Evolutionary conservation across 331 rosid genomes (phyloP), one percentile per base, ranked within the genome.

Genomic region (Acacia concinna): DNA sequence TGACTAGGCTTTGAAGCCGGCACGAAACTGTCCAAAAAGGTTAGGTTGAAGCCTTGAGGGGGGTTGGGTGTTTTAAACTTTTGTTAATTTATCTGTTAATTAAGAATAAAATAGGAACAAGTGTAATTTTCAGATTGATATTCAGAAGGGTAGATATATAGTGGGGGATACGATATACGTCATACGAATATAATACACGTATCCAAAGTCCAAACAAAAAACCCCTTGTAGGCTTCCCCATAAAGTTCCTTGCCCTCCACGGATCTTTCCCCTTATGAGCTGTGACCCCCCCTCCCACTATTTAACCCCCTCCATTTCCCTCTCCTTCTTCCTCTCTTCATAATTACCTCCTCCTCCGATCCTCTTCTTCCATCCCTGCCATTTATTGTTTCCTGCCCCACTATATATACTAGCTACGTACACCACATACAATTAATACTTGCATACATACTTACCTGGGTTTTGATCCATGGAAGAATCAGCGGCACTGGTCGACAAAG

Each of bases 231-330:
- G 81, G 84, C 94, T 88, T 91, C 49, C 75, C 47, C 4, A n/a
- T 77, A 15, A 92, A 79, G 92, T 90, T 83, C 72, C 97, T 89
- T 91, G 84, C 81, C 71, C 84, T 37, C 62, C 85, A 91, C 94
- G 97, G 73, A 85, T 84, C 86, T 82, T 37, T 18, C 23, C 57
- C 37, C 71, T 27, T 54, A 43, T 81, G 84, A 82, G 87, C 81
- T 91, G 88, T 82, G 71, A 20, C 65, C 25, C 15, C 72, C 74
- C 82, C 10, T 81, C 18, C 77, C 70, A 74, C 94, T 88, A 86
- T 90, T 79, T 85, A 88, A 84, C 57, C 84, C 85, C 56, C 52
- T 43, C 74, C 63, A 37, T 64, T 77, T 75, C 51, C 82, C 71
- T 47, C 59, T 81, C 67, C 67, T 20, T 74, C 79, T 51, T 65